Base-by-base conservation (phyloP, 2,329 filamentous ascomycete genomes). In the Peltaster fructicola region DNA sequence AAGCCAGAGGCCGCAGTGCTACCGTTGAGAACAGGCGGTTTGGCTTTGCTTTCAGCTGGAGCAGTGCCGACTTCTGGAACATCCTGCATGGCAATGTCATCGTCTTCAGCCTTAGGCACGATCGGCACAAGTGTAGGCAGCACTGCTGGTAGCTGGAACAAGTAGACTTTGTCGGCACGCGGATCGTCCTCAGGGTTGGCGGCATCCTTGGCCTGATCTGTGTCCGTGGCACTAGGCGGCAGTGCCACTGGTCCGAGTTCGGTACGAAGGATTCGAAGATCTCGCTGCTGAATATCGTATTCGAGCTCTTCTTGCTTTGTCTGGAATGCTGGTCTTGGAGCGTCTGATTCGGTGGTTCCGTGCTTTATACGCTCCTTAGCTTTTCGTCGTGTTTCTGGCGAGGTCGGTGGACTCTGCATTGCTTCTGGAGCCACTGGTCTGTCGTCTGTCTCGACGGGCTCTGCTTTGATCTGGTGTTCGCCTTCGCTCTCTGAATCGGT, bases 131-230 rank as follows among this genome's bases (percentile, higher is more conserved):
- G 56, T 30, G 63, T 61, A 4, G 69, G 69, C 4, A 71, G 61
- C 30, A 69, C 56, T 1, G 69, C 67, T 8, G 69, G 69, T 38
- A 73, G 63, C 44, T 73, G 69, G 44, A 73, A 65, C 25, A 73
- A 54, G 42, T 73, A 73, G 26, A 69, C 55, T 29, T 63, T 59
- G 26, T 68, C 61, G 17, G 61, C 50, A 10, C 58, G 53, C 20
- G 53, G 52, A 25, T 52, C 57, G 15, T 44, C 34, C 25, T 36
- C 27, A n/a, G 30, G 10, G 6, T 23, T 12, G 21, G 30, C 18
- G 7, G 32, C 29, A 6, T 32, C 38, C 18, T 35, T 40, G 14
- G 44, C 44, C 7, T 33, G 30, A 13, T 56, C 45, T 4, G 34
- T 37, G 31, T 61, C 56, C 14, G 35, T 27, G 10, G 45, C 35